phyloP scores from a whole-genome alignment of 176 grass and related monocot species.

The Carex pumila region DNA sequence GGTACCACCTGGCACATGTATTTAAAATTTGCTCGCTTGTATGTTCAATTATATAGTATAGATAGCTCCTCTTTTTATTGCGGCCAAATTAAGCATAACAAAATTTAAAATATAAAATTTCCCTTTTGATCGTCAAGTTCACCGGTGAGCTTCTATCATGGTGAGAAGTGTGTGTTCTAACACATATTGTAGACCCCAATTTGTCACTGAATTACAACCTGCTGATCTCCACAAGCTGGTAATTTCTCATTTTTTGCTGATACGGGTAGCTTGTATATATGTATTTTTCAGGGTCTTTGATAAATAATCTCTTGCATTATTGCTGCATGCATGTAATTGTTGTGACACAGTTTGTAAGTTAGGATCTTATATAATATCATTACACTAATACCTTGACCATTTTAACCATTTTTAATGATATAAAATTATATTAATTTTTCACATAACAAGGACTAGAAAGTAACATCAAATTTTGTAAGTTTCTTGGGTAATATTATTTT shows the following conservation, averaged over 20 bases:
- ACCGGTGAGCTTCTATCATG: neutral
- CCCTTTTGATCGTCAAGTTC: no score
- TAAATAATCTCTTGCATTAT: neutral
- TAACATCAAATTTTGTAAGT: neutral
- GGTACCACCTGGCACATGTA: neutral
- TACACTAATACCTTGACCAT: neutral
- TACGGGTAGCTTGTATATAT: neutral
- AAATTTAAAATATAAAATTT: neutral
- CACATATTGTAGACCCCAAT: neutral
- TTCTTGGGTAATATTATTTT: neutral
- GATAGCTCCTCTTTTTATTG: neutral
- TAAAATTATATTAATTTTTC: neutral
- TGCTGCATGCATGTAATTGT: neutral
- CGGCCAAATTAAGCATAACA: neutral
- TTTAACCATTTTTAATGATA: neutral
- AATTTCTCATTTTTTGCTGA: neutral
- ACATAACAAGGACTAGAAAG: neutral
- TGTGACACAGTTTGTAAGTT: neutral
- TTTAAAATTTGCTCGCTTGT: neutral
- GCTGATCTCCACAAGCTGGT: constrained; percentile 11
- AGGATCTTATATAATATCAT: neutral
- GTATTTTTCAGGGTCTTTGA: neutral
- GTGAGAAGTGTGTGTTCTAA: constrained; percentile 5
- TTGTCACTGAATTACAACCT: neutral
- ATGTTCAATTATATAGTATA: neutral